These are phyloP conservation scores for Artemisia tridentata DNA, from an alignment of 129 eudicot genomes.

Conservation along the genomic window DNA sequence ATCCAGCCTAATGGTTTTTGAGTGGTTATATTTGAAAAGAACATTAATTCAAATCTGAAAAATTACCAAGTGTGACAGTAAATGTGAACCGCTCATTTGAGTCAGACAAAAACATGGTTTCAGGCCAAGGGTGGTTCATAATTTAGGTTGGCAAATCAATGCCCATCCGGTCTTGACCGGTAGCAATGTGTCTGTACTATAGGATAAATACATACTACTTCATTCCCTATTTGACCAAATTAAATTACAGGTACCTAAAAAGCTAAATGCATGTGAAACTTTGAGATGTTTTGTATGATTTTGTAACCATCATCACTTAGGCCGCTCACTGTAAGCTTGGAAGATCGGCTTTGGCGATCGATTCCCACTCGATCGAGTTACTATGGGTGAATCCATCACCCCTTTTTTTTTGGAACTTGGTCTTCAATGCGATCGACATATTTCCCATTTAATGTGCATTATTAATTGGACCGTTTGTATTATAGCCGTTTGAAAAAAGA, in stretches of 20 bases:
- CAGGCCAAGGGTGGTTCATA: conserved; percentile 3
- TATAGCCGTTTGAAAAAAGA: too few species aligned
- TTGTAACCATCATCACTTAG: too few species aligned
- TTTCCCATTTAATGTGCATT: too few species aligned
- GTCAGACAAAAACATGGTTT: conserved; percentile 3
- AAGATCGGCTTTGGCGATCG: too few species aligned
- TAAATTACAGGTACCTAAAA: neutral
- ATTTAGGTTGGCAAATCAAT: conserved; percentile 25
- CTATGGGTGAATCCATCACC: too few species aligned
- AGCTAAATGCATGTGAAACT: too few species aligned
- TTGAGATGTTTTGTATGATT: too few species aligned
- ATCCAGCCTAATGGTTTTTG: neutral
- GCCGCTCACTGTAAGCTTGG: too few species aligned
- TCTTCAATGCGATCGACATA: too few species aligned
- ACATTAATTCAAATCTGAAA: neutral
- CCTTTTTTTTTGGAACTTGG: too few species aligned
- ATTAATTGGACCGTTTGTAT: too few species aligned
- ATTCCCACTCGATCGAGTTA: too few species aligned
- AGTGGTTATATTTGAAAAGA: neutral
- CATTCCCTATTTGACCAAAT: conserved; percentile 17
- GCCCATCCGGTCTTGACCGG: conserved; percentile 12
- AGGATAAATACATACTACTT: neutral
- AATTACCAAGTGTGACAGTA: neutral
- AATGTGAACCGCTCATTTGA: conserved; percentile 20
- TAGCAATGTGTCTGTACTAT: conserved; percentile 18